Evolutionary conservation across 2,329 filamentous ascomycete genomes (phyloP).

Genomic region (Incumbomyces lentus): DNA sequence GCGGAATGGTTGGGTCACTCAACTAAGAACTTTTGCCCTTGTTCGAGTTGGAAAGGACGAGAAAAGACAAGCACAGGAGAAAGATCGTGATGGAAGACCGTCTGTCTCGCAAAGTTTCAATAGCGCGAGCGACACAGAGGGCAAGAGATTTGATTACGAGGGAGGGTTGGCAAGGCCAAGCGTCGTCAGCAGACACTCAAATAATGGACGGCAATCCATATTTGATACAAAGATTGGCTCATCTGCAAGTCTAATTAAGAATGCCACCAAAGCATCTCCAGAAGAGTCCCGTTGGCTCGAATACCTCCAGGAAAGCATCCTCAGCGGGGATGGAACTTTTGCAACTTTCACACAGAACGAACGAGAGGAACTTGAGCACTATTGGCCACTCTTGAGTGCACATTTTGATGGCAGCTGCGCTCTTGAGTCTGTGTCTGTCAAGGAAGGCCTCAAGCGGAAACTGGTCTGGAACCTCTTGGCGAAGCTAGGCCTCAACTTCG

Average conservation of each 20-base stretch:
- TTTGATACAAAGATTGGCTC: conserved; percentile 8
- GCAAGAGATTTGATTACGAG: conserved; percentile 4
- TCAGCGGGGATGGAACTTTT: neutral
- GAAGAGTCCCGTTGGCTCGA: conserved; percentile 63
- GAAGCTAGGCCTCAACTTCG: conserved; percentile 51
- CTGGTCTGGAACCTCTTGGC: conserved; percentile 42
- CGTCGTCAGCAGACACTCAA: conserved; percentile 15
- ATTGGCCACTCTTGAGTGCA: conserved; percentile 65
- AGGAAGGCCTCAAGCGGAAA: conserved; percentile 78
- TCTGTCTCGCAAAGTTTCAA: conserved; percentile 6
- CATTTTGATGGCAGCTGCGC: conserved; percentile 82
- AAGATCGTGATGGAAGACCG: conserved; percentile 27
- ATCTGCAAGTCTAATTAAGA: conserved; percentile 49
- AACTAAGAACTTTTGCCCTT: conserved; percentile 84
- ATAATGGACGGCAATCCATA: conserved; percentile 13
- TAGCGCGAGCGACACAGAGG: neutral
- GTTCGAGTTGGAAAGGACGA: conserved; percentile 75
- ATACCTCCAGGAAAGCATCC: conserved; percentile 24
- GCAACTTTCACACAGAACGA: conserved; percentile 28
- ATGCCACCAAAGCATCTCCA: conserved; percentile 67
- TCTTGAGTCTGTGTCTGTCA: conserved; percentile 75
- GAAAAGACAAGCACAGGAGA: conserved; percentile 66
- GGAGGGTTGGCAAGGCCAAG: conserved; percentile 12
- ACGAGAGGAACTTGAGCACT: conserved; percentile 44
- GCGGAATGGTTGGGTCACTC: conserved; percentile 85